Evolutionary conservation across 2,329 filamentous ascomycete genomes (phyloP), one percentile per base, ranked within the genome.

Genomic region (Fusarium equiseti): DNA sequence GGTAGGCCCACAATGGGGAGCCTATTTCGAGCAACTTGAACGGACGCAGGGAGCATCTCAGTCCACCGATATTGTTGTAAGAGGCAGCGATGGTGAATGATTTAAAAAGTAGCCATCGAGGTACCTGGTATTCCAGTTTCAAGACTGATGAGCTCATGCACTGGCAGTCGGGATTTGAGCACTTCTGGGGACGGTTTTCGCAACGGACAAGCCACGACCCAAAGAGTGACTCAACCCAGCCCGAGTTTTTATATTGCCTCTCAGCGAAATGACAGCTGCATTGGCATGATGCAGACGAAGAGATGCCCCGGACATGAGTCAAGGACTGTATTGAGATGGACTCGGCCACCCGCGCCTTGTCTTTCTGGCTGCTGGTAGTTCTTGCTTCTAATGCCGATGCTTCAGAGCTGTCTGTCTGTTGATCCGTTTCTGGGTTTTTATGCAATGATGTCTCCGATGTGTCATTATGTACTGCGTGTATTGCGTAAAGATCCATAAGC

Each of bases 151-250:
- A 13, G 16, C 4, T 22, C 0, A 38, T 20, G 1, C 61, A 54
- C 4, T 22, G 7, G 1, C 66, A 69, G 7, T 8, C 20, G 6
- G 45, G 35, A 18, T 46, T 22, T 1, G 61, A 64, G 18, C 67
- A 71, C 4, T 49, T 11, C 13, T 35, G 26, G 6, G 51, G 18
- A 1, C 43, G 22, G 6, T 46, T 45, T 1, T 43, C 45, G 22
- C 48, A 68, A 16, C 20, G 38, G 2, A 71, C 44, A 27, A 70
- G 67, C 50, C 59, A 71, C 4, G 63, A 68, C 0, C 63, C 68
- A 10, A 71, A 22, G 3, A 70, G 38, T 20, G 63, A 32, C 11
- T 53, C n/a, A 4, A 32, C 22, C 67, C 68, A 71, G 2, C 22
- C 24, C 11, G 58, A 27, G 20, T 10, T 60, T 48, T 29, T 31